A percentile compares a stretch with the other conserved stretches of the same genome.
Conservation (phyloP, 208 protist species). For the Tritrichomonas foetus region DNA sequence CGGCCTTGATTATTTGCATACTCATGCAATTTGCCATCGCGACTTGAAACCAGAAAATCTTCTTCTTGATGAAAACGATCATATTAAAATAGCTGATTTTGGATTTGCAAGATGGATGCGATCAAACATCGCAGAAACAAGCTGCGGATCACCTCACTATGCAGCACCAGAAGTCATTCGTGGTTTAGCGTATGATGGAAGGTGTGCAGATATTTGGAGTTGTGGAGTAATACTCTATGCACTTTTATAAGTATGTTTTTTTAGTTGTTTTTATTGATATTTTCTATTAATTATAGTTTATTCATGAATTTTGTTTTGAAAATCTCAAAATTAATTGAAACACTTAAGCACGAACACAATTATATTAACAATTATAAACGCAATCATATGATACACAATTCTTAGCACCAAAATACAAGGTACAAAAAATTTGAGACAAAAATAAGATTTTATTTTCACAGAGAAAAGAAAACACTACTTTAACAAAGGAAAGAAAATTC, state of each 20-base stretch:
- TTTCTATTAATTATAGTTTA: too few relatives aligned
- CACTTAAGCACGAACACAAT: too few relatives aligned
- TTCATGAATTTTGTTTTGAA: too few relatives aligned
- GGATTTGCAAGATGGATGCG: conserved; percentile 41
- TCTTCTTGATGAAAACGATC: background rate
- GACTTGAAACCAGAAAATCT: conserved; percentile 7
- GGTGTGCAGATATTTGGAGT: conserved; percentile 40
- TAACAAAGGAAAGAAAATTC: too few relatives aligned
- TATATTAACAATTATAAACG: too few relatives aligned
- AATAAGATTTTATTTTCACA: too few relatives aligned
- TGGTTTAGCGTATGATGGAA: background rate
- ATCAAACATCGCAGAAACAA: conserved; percentile 33
- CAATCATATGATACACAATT: too few relatives aligned
- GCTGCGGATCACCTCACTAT: conserved; percentile 44
- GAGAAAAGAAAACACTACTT: too few relatives aligned
- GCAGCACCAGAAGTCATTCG: conserved; percentile 46
- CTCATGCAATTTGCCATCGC: background rate
- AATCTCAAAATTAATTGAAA: too few relatives aligned
- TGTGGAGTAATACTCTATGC: conserved; percentile 46
- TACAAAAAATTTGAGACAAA: too few relatives aligned
- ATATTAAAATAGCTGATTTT: conserved; percentile 48
- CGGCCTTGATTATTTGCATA: background rate
- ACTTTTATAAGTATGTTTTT: conserved; percentile 8
- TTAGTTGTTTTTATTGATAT: too few relatives aligned
- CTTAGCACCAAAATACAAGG: too few relatives aligned